Percentiles rank a stretch among this genome's conserved stretches.
Conservation (phyloP, 768 basidiomycete genomes). For the Imleria badia region DNA sequence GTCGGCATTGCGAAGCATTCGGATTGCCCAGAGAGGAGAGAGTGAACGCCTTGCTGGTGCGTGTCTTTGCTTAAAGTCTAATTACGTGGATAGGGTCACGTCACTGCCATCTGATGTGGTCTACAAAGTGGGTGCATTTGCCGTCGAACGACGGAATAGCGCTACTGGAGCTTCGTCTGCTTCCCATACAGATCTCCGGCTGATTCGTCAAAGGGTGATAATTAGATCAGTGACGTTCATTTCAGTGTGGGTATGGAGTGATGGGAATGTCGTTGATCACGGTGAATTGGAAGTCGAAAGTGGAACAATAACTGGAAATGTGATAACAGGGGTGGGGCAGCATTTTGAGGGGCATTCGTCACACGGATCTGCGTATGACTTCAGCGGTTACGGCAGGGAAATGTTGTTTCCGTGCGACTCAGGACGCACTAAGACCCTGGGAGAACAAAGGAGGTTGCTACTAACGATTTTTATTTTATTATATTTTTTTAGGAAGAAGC, state of each 20-base stretch:
- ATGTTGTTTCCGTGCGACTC: slow-evolving; percentile 15
- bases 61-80: slow-evolving; percentile 38
- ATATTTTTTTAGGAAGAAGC: slow-evolving; percentile 4
- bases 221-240: slow-evolving; percentile 18
- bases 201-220: slow-evolving; percentile 9
- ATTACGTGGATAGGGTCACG: slow-evolving; percentile 35
- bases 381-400: slow-evolving; percentile 26
- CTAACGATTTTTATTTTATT: slow-evolving; percentile 5
- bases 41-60: slow-evolving; percentile 26
- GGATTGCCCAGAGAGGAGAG: slow-evolving; percentile 19
- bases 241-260: slow-evolving; percentile 15
- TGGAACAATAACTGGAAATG: slow-evolving; percentile 13
- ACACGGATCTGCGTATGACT: slow-evolving; percentile 34
- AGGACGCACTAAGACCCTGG: slow-evolving; percentile 26
- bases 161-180: slow-evolving; percentile 5
- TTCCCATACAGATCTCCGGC: slow-evolving; percentile 15
- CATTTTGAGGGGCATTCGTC: slow-evolving; percentile 17
- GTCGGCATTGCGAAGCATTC: slow-evolving; percentile 14
- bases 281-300: slow-evolving; percentile 20
- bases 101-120: slow-evolving; percentile 31
- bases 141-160: slow-evolving; percentile 12
- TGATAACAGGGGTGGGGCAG: slow-evolving; percentile 21
- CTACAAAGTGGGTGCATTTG: slow-evolving; percentile 9
- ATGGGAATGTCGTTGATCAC: slow-evolving; percentile 20
- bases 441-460: slow-evolving; percentile 11